Conservation (phyloP, 2,329 filamentous ascomycete species). For the Aureobasidium sp. region DNA sequence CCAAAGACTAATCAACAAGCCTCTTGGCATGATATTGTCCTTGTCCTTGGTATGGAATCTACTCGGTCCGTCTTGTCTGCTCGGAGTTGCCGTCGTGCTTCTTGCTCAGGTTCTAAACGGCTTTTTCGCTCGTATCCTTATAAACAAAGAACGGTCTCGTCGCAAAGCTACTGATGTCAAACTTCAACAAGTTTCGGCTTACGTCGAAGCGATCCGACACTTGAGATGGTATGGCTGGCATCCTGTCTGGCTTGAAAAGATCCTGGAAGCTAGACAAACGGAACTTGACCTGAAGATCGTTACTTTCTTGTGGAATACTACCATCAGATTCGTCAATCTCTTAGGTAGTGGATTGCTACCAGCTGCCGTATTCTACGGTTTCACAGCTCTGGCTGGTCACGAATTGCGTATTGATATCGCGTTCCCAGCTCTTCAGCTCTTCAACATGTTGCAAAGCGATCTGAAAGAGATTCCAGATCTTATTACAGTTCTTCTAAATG, state of each 20-base stretch:
- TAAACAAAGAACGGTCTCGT: constrained; percentile 62
- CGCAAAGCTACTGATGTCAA: constrained; percentile 66
- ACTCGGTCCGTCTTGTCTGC: constrained; percentile 68
- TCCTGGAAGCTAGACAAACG: constrained; percentile 57
- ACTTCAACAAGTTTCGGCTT: constrained; percentile 72
- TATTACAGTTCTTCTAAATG: constrained; percentile 69
- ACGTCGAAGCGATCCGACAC: constrained; percentile 77
- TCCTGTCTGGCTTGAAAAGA: constrained; percentile 59
- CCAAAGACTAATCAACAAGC: constrained; percentile 63
- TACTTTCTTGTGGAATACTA: constrained; percentile 52
- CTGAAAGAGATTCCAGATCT: constrained; percentile 67
- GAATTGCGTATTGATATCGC: constrained; percentile 70
- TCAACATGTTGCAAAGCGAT: constrained; percentile 63
- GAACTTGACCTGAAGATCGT: constrained; percentile 59
- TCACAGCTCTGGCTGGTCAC: constrained; percentile 60
- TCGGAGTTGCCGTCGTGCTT: constrained; percentile 60
- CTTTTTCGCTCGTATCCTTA: constrained; percentile 54
- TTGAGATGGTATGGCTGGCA: constrained; percentile 79
- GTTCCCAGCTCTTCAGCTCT: constrained; percentile 77
- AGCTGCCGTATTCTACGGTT: constrained; percentile 71
- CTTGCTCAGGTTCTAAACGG: constrained; percentile 62
- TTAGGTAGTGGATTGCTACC: constrained; percentile 68
- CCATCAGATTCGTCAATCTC: constrained; percentile 60
- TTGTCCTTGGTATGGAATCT: constrained; percentile 66
- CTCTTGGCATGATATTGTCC: constrained; percentile 66